These are phyloP conservation scores for Tripidium arundinaceum DNA, from an alignment of 202 grass and related monocot genomes.

Conservation along the genomic window DNA sequence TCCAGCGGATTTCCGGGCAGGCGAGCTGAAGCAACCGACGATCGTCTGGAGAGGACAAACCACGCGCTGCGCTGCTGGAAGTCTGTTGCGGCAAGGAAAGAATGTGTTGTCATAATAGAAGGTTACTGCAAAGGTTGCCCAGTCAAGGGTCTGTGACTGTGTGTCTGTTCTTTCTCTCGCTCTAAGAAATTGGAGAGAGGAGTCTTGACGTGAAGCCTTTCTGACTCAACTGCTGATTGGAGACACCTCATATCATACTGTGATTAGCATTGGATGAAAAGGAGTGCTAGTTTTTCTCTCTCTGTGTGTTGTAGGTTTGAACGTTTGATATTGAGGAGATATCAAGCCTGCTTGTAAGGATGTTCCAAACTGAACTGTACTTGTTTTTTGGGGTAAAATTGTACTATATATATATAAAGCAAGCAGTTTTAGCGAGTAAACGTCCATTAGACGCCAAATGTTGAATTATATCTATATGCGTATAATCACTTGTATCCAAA, in stretches of 20 bases:
- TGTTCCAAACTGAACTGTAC: neutral
- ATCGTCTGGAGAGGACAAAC: slow-evolving; percentile 28
- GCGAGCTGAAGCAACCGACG: slow-evolving; percentile 31
- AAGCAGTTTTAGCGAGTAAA: neutral
- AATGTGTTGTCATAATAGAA: neutral
- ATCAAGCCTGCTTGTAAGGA: neutral
- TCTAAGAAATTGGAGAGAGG: slow-evolving; percentile 16
- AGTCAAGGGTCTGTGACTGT: slow-evolving; percentile 15
- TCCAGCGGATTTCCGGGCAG: slow-evolving; percentile 28
- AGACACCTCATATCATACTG: neutral
- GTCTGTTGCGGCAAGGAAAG: slow-evolving; percentile 8
- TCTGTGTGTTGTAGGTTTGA: no score
- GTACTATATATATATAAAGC: neutral
- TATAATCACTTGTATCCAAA: neutral
- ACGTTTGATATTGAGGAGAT: neutral
- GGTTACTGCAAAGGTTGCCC: neutral
- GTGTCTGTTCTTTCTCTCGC: neutral
- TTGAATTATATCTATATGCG: neutral
- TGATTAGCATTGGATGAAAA: neutral
- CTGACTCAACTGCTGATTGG: slow-evolving; percentile 40
- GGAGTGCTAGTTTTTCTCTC: no score
- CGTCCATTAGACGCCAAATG: neutral
- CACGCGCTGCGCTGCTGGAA: neutral
- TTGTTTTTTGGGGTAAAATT: neutral
- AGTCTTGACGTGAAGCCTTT: slow-evolving; percentile 30